These are phyloP conservation scores for Euphorbia corollata DNA, from an alignment of 441 rosid genomes.

Conservation along the genomic window DNA sequence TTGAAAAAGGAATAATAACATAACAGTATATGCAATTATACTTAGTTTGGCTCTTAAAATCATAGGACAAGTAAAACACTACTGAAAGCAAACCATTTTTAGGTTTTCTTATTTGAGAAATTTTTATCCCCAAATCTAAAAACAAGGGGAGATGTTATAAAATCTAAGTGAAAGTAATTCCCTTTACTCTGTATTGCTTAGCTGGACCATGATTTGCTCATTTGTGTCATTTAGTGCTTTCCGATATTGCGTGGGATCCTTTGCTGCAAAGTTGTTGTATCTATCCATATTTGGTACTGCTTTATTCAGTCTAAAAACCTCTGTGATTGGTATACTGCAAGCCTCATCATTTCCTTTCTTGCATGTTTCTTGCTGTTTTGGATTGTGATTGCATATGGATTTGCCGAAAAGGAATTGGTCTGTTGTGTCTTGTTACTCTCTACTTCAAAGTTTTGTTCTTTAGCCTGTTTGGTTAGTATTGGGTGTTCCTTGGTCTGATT, in stretches of 20 bases:
- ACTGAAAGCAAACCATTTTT: neutral
- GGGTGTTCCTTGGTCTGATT: neutral
- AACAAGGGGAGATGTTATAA: neutral
- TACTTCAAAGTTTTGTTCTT: neutral
- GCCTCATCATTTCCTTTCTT: neutral
- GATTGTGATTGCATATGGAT: neutral
- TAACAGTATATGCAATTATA: neutral
- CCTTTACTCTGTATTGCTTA: conserved; percentile 1
- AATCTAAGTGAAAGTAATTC: conserved; percentile 9
- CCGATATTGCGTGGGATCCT: conserved; percentile 7
- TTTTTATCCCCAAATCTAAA: conserved; percentile 2
- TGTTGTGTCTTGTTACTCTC: neutral
- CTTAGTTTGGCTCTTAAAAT: conserved; percentile 6
- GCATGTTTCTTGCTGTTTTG: neutral
- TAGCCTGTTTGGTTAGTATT: neutral
- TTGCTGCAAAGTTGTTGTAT: conserved; percentile 7
- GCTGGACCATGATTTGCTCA: conserved; percentile 1
- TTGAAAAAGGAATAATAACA: neutral
- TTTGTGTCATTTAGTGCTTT: conserved; percentile 6
- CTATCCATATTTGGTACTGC: neutral
- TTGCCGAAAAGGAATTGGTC: neutral
- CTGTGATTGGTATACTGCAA: neutral
- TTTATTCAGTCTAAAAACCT: conserved; percentile 3
- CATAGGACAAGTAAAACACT: neutral
- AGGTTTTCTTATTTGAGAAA: neutral